Base-by-base conservation (phyloP, 1,139 yeast genomes). In the Candida dubliniensis region DNA sequence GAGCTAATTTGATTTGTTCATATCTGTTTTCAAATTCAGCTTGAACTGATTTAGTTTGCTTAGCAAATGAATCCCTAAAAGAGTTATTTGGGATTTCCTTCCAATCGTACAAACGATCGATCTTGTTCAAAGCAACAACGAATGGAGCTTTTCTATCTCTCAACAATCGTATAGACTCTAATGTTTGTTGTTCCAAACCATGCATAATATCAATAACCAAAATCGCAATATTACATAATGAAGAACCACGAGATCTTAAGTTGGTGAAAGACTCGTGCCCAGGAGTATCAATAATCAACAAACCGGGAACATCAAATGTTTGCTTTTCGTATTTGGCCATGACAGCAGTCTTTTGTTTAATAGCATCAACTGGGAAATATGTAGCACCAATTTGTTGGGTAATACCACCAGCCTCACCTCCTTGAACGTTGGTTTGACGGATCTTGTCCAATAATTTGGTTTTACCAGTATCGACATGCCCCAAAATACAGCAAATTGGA, bases 351-450 rank as follows among this genome's bases (percentile, higher is more conserved):
- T 95, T 95, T 60, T 82, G 82, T 67, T 84, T 84, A 60, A 93
- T 89, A 34, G 98, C 89, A 30, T 87, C 95, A 57, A 93, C 91
- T 48, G 99, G 99, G 88, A 93, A 95, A 69, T 91, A 95, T 24
- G 99, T 95, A 42, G 99, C 99, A 81, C 99, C 99, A 64, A 93
- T 93, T 71, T 93, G 99, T 79, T 93, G 99, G 54, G 99, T 93
- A 64, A 93, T 95, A 77, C 99, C 99, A 76, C 99, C 99, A 46
- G 99, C 99, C 75, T 93, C 99, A 64, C 99, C 99, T 67, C 97
- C 99, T 76, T 93, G 99, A 49, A 93, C 99, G 60, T 93, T 93
- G 40, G 98, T 95, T 76, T 93, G 97, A 75, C 99, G 95, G 55
- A 93, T 84, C 69, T 93, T 95, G 65, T 93, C 99, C 64, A 93